Evolutionary conservation across 192 early-diverging fungal genomes (phyloP).

Genomic region (Funneliformis mosseae): DNA sequence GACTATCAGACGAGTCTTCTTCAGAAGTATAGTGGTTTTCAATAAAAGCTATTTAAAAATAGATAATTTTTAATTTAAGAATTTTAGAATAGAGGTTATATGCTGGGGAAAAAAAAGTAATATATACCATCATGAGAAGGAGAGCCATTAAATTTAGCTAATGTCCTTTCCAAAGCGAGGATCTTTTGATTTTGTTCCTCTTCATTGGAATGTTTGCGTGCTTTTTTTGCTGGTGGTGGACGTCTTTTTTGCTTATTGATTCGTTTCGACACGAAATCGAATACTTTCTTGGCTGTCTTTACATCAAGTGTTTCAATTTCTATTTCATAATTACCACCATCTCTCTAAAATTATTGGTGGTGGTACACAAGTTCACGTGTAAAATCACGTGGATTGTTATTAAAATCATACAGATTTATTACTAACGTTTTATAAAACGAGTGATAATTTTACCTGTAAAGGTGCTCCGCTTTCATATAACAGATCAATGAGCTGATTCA

Average conservation of each 20-base stretch:
- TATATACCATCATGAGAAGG: slow-evolving; percentile 37
- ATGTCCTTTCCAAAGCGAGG: slow-evolving; percentile 44
- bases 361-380: neutral
- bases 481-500: slow-evolving; percentile 71
- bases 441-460: slow-evolving; percentile 46
- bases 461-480: slow-evolving; percentile 68
- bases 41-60: slow-evolving; percentile 46
- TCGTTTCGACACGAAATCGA: slow-evolving; percentile 78
- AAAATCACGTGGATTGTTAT: too few relatives aligned
- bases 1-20: slow-evolving; percentile 55
- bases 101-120: slow-evolving; percentile 14
- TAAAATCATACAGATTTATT: too few relatives aligned
- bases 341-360: slow-evolving; percentile 35
- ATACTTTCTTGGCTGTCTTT: slow-evolving; percentile 79
- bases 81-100: slow-evolving; percentile 19
- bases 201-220: slow-evolving; percentile 45
- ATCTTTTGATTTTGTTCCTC: slow-evolving; percentile 54
- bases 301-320: slow-evolving; percentile 92
- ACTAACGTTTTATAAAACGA: neutral
- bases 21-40: slow-evolving; percentile 37
- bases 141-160: slow-evolving; percentile 51
- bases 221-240: slow-evolving; percentile 49
- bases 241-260: slow-evolving; percentile 53
- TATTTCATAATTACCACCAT: slow-evolving; percentile 86
- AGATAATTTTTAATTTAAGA: slow-evolving; percentile 42